Base-by-base conservation (phyloP, 306 rosid species). In the Castanea sativa region DNA sequence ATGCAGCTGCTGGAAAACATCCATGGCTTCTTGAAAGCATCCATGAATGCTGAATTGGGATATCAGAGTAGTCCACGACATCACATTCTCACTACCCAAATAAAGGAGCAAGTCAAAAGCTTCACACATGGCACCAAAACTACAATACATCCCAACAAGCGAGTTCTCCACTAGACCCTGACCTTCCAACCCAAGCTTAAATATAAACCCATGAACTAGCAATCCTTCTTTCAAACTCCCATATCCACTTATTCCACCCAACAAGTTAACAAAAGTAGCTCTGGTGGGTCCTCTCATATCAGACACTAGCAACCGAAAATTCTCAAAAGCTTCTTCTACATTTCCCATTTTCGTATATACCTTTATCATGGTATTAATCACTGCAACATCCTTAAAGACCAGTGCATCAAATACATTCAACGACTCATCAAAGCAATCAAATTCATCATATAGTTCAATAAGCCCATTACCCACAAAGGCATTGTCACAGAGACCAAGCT, bases 71-170 rank as follows among this genome's bases (percentile, higher is more conserved):
- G 71, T 65, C 71, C 71, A 65, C 11, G 71, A 65, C 71, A 16
- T 65, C 14, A 65, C 71, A 65, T 65, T 65, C 49, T 33, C 43
- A 9, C 71, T 6, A 33, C 25, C 25, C 21, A 32, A 3, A 65
- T 16, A 32, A 65, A 65, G 71, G 35, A 65, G 71, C 51, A 33
- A 32, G 21, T 65, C 71, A 65, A 65, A 65, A 65, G 71, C 71
- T 65, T 65, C 71, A 65, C 18, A 15, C 45, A 33, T 32, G 51
- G 45, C 25, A 33, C 49, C 51, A 65, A 43, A 32, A 32, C 49
- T 32, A 65, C 71, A 65, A 32, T 65, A 65, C 71, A 65, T 33
- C 51, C 71, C 45, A 65, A 65, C 71, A 65, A 65, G 71, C 35
- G 71, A 7, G 71, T 33, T 65, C 71, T 65, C 71, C 71, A 65